Evolutionary conservation across 2,329 filamentous ascomycete species (phyloP).

Genomic region (Monilinia aucupariae): DNA sequence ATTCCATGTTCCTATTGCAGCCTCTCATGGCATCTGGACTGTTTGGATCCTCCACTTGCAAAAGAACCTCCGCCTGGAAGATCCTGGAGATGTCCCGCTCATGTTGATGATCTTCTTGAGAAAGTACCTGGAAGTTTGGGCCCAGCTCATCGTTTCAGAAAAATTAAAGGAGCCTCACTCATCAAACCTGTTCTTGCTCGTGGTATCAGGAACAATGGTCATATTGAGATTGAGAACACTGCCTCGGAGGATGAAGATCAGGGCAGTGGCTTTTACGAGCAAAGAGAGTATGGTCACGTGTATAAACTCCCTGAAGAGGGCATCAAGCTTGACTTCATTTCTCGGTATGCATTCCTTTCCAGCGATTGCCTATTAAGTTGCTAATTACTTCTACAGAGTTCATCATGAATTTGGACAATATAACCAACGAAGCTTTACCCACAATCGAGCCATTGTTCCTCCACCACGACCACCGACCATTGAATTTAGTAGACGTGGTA

Average conservation of each 20-base stretch:
- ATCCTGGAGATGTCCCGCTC: conserved; percentile 85
- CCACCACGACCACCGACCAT: conserved; percentile 1
- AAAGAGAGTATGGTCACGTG: conserved; percentile 56
- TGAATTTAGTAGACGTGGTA: conserved; percentile 21
- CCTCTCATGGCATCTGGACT: conserved; percentile 87
- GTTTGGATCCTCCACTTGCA: conserved; percentile 76
- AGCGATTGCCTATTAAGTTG: background rate
- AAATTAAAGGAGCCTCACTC: conserved; percentile 49
- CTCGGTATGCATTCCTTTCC: conserved; percentile 43
- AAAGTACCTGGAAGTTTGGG: conserved; percentile 51
- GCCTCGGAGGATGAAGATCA: conserved; percentile 46
- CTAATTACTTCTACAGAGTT: conserved; percentile 14
- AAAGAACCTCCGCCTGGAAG: conserved; percentile 66
- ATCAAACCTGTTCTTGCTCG: conserved; percentile 53
- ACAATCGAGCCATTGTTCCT: conserved; percentile 18
- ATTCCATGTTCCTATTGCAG: conserved; percentile 81
- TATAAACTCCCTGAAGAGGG: conserved; percentile 60
- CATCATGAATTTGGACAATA: conserved; percentile 20
- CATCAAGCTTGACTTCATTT: conserved; percentile 67
- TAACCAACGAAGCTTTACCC: conserved; percentile 13
- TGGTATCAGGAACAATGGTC: conserved; percentile 65
- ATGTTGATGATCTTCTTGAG: conserved; percentile 69
- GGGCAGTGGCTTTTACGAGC: conserved; percentile 49
- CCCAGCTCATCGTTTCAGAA: conserved; percentile 57
- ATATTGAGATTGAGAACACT: conserved; percentile 64